Evolutionary conservation across 768 basidiomycete species (phyloP), one percentile per base, ranked within the genome.

Genomic region (Pulveroboletus sp.): DNA sequence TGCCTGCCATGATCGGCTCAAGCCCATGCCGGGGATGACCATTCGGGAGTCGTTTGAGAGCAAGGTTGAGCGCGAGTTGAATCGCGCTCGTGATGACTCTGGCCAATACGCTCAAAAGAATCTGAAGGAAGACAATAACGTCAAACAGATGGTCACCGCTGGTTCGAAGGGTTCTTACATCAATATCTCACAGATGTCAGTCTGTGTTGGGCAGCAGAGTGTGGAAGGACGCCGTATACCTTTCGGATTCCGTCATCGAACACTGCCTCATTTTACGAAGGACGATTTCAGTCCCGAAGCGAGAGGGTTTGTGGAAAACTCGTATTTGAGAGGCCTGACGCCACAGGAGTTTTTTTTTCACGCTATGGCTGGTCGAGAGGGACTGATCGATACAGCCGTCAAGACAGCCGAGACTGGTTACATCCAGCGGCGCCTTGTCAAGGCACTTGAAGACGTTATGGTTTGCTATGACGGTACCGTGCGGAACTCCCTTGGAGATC

Each of bases 331-430:
- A 49, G 94, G 96, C 24, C 68, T 99, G 52, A 98, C 94, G 3
- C 95, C 96, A 0, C 93, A 97, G 57, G 96, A 99, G 65, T 99
- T 92, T 77, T 98, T 98, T 79, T 98, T 99, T 83, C 96, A 99
- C 69, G 96, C 96, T 49, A 98, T 98, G 95, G 95, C 95, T 61
- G 95, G 96, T 70, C 90, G 96, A 59, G 96, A 98, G 71, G 96
- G 96, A 76, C 72, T 99, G 46, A 97, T 98, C 62, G 96, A 99
- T 77, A 98, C 96, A 4, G 96, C 96, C 36, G 94, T 99, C 68
- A 99, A 99, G 76, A 99, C 96, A 5, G 96, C 96, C 40, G 96
- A 99, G 72, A 98, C 96, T 0, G 96, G 96, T 57, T 98, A 98
- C 67, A 99, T 98, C 61, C 96, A 99, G 68, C 89, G 95, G 61